Evolutionary conservation across 352 stramenopile species (phyloP).

Genomic region (Pythium apleroticum): DNA sequence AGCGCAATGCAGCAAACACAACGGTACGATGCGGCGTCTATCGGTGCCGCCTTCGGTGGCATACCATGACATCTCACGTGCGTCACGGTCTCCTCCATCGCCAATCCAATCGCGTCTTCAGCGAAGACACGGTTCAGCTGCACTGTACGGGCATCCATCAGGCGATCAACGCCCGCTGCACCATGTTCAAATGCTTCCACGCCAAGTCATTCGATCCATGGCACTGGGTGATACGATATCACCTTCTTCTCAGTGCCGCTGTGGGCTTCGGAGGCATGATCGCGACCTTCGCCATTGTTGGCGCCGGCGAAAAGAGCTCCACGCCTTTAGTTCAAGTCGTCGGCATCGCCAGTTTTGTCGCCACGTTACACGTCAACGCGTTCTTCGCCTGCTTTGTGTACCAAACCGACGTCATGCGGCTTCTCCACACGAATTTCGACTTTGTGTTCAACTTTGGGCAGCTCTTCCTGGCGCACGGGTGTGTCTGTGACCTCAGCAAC

Average conservation of each 20-base stretch:
- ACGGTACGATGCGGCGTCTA: constrained; percentile 3
- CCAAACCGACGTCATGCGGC: constrained; percentile 13
- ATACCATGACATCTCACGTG: not conserved
- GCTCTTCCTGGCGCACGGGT: constrained; percentile 12
- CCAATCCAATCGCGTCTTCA: not conserved
- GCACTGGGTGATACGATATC: not conserved
- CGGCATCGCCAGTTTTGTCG: not conserved
- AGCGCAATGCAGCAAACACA: not conserved
- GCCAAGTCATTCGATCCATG: not conserved
- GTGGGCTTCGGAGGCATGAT: not conserved
- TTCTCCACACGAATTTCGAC: constrained; percentile 15
- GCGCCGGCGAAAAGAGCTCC: not conserved
- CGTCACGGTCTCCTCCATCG: not conserved
- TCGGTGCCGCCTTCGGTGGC: constrained; percentile 1
- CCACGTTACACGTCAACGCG: not conserved
- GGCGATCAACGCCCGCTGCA: not conserved
- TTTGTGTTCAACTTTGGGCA: constrained; percentile 19
- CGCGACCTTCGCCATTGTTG: not conserved
- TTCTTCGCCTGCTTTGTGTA: constrained; percentile 11
- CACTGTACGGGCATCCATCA: constrained; percentile 1
- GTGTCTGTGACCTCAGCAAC: constrained; percentile 2
- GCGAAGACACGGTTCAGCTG: not conserved
- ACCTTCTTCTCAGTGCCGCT: not conserved
- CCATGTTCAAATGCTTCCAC: not conserved
- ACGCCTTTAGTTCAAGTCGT: not conserved